Conservation (phyloP, 306 rosid species). For the Cicer yamashitae region DNA sequence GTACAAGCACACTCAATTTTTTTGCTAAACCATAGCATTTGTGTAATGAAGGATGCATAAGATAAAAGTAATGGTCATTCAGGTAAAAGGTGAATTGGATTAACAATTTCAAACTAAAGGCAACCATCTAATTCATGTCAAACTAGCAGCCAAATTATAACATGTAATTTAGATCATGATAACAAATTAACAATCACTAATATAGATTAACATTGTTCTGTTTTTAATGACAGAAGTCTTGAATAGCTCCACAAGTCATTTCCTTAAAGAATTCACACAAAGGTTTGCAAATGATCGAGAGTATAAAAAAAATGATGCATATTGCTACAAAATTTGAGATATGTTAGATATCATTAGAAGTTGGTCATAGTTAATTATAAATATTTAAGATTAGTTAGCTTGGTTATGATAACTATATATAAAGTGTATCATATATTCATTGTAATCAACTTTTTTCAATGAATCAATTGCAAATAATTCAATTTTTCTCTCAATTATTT, state of each 20-base stretch:
- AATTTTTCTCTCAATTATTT: too few relatives aligned
- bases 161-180: not conserved
- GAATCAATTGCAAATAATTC: too few relatives aligned
- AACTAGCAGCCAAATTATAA: conserved; percentile 6
- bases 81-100: conserved; percentile 28
- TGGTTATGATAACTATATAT: too few relatives aligned
- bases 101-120: conserved; percentile 22
- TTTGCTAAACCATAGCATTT: not conserved
- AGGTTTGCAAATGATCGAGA: not conserved
- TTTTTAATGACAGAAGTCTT: conserved; percentile 1
- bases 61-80: conserved; percentile 10
- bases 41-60: conserved; percentile 2
- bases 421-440: too few relatives aligned
- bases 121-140: conserved; percentile 22
- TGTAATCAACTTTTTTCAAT: too few relatives aligned
- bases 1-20: not conserved
- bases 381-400: too few relatives aligned
- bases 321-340: conserved; percentile 20
- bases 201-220: conserved; percentile 22
- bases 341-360: too few relatives aligned
- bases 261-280: conserved; percentile 31
- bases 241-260: not conserved
- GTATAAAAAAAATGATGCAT: conserved; percentile 13
- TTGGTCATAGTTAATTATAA: too few relatives aligned
- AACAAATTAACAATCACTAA: not conserved